These are phyloP conservation scores for Boletus patriciae DNA, from an alignment of 768 basidiomycete genomes.

Conservation along the genomic window DNA sequence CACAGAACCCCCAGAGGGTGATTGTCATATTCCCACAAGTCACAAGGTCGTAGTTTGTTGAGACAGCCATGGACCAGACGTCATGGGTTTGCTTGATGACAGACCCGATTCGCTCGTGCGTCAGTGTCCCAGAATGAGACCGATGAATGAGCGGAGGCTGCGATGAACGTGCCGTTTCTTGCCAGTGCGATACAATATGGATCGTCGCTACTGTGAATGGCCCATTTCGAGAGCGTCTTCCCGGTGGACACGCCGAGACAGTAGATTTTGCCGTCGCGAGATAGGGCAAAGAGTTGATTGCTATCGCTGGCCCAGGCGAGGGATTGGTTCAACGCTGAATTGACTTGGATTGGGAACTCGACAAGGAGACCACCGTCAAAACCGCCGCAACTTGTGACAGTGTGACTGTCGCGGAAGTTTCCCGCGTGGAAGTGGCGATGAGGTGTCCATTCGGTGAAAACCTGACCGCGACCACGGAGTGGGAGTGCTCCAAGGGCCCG, in stretches of 20 bases:
- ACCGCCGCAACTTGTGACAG: too few relatives aligned
- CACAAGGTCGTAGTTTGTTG: background rate
- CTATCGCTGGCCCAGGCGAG: conserved; percentile 1
- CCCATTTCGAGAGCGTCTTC: background rate
- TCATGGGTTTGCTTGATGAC: background rate
- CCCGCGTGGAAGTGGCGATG: background rate
- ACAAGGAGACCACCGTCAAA: background rate
- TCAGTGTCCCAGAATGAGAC: background rate
- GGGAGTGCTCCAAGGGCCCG: background rate
- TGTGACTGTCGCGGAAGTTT: too few relatives aligned
- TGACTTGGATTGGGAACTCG: background rate
- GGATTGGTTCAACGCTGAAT: background rate
- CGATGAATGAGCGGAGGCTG: background rate
- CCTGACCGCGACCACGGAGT: background rate
- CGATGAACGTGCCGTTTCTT: background rate
- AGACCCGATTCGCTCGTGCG: background rate
- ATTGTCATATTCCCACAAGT: background rate
- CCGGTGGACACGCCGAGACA: background rate
- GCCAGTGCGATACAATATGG: background rate
- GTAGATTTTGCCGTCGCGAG: background rate
- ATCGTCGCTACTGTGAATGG: background rate
- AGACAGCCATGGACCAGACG: background rate
- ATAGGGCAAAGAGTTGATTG: background rate
- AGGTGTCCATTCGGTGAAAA: background rate
- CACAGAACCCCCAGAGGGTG: background rate